Conservation (phyloP, 352 stramenopile species). For the Globisporangium mamillatum region DNA sequence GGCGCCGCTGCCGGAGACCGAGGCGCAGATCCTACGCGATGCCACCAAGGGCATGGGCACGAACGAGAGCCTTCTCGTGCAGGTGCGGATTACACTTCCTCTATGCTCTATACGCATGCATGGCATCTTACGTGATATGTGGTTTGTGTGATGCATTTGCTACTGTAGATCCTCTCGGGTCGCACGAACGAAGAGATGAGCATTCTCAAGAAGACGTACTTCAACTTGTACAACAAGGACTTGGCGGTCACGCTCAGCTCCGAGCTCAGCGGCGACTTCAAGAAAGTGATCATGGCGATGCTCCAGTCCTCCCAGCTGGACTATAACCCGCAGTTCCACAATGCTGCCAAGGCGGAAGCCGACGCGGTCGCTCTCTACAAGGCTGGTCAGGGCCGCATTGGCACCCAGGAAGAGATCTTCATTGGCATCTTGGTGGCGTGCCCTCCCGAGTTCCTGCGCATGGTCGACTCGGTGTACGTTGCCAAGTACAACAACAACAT, state of each 20-base stretch:
- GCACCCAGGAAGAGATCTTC: constrained; percentile 75
- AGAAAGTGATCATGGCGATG: constrained; percentile 71
- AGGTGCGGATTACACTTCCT: constrained; percentile 12
- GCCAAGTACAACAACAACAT: constrained; percentile 83
- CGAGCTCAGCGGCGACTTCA: constrained; percentile 73
- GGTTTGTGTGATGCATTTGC: background rate
- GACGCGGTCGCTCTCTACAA: constrained; percentile 72
- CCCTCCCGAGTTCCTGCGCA: constrained; percentile 56
- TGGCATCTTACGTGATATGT: background rate
- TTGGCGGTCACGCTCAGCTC: constrained; percentile 59
- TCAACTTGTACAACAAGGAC: constrained; percentile 63
- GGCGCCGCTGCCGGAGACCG: constrained; percentile 63
- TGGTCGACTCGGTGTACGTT: constrained; percentile 71
- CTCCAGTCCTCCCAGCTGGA: constrained; percentile 46
- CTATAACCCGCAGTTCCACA: constrained; percentile 69
- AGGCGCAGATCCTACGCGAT: constrained; percentile 35
- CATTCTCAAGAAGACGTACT: constrained; percentile 81
- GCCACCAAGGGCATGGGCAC: constrained; percentile 74
- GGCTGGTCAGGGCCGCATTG: constrained; percentile 63
- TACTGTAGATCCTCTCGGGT: constrained; percentile 49
- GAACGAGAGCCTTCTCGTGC: constrained; percentile 64
- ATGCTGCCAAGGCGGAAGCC: constrained; percentile 56
- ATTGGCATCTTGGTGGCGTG: constrained; percentile 56
- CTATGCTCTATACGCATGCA: background rate
- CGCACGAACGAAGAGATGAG: constrained; percentile 79